Conservation (phyloP, 331 rosid species). For the Quercus phellos region DNA sequence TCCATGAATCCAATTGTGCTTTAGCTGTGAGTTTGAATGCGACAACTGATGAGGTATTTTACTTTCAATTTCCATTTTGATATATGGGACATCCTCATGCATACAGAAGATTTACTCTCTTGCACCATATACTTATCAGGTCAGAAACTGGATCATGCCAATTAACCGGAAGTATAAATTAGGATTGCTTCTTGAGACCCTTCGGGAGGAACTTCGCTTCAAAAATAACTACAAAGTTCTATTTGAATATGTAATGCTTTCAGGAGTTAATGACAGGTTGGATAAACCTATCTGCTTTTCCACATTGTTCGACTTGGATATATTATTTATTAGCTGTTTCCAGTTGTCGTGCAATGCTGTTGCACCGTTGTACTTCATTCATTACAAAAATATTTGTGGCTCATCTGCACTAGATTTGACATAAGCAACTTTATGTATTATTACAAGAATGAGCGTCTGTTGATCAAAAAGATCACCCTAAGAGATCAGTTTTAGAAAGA, state of each 20-base stretch:
- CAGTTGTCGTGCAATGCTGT: background rate
- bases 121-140: slow-evolving; percentile 40
- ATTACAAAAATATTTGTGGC: background rate
- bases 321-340: background rate
- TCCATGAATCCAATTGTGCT: slow-evolving; percentile 68
- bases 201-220: slow-evolving; percentile 59
- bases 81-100: background rate
- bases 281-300: slow-evolving; percentile 5
- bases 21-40: slow-evolving; percentile 97
- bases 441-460: background rate
- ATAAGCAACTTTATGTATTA: background rate
- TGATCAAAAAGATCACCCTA: background rate
- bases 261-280: slow-evolving; percentile 83
- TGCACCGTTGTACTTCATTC: background rate
- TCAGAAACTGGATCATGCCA: slow-evolving; percentile 97
- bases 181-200: slow-evolving; percentile 69
- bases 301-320: slow-evolving; percentile 17
- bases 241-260: slow-evolving; percentile 90
- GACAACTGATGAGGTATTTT: slow-evolving; percentile 79
- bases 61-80: slow-evolving; percentile 9
- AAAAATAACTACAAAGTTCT: slow-evolving; percentile 74
- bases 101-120: slow-evolving; percentile 10
- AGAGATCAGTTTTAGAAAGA: background rate
- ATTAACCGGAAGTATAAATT: slow-evolving; percentile 81
- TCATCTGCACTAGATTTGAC: background rate